Percentiles rank a stretch among this genome's conserved stretches.
Evolutionary conservation across 805 yeast species (phyloP).

Genomic region (Metschnikowia drakensbergensis): DNA sequence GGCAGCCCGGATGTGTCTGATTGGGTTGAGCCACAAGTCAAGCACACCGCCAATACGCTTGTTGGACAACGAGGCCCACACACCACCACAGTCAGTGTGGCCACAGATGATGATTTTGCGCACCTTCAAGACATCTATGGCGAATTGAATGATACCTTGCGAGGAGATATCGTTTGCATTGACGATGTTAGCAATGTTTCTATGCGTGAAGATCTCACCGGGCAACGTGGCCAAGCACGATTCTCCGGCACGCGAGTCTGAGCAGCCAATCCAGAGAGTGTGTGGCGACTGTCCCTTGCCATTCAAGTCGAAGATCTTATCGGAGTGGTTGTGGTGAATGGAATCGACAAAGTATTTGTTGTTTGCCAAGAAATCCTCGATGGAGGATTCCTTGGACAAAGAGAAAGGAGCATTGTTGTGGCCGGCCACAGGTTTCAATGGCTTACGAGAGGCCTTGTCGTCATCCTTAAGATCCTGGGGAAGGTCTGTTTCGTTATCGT

Average conservation of each 20-base stretch:
- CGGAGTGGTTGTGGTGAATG: slow-evolving; percentile 19
- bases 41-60: slow-evolving; percentile 21
- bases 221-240: slow-evolving; percentile 19
- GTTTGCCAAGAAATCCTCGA: slow-evolving; percentile 19
- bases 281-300: slow-evolving; percentile 21
- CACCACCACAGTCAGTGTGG: slow-evolving; percentile 22
- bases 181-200: slow-evolving; percentile 21
- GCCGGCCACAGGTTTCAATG: slow-evolving; percentile 14
- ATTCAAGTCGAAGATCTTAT: slow-evolving; percentile 19
- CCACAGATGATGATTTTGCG: slow-evolving; percentile 21
- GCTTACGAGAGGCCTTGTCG: slow-evolving; percentile 5
- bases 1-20: slow-evolving; percentile 21
- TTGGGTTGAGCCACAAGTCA: slow-evolving; percentile 22
- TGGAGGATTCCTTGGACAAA: slow-evolving; percentile 34
- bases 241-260: slow-evolving; percentile 21
- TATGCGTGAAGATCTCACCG: slow-evolving; percentile 21
- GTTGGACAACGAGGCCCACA: slow-evolving; percentile 21
- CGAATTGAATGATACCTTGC: slow-evolving; percentile 21
- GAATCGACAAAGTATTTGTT: slow-evolving; percentile 19
- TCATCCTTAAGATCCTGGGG: slow-evolving; percentile 10
- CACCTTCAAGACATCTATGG: slow-evolving; percentile 20
- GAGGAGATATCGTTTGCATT: slow-evolving; percentile 20
- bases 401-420: slow-evolving; percentile 41
- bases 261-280: slow-evolving; percentile 22
- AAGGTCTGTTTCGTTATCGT: slow-evolving; percentile 37